Evolutionary conservation across 176 grass and related monocot species (phyloP).

Genomic region (barley (Hordeum vulgare)): DNA sequence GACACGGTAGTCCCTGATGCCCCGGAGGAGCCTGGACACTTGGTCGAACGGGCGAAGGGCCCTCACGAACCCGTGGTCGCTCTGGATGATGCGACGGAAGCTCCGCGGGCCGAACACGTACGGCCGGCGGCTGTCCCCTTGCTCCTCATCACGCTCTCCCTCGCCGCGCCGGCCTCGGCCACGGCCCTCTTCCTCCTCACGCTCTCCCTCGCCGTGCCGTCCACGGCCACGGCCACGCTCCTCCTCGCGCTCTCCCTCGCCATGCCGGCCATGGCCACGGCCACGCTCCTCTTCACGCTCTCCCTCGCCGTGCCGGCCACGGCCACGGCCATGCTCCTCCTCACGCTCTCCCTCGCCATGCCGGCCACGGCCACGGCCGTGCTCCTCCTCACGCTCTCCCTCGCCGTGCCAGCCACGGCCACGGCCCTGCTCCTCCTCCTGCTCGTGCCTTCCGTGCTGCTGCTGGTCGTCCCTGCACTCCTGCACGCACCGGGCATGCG

Average conservation of each 20-base stretch:
- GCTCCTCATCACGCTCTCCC: neutral
- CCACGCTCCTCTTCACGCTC: neutral
- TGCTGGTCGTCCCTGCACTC: conserved; percentile 15
- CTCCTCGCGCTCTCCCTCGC: neutral
- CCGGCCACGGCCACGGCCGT: neutral
- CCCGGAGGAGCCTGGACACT: conserved; percentile 48
- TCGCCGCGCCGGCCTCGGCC: neutral
- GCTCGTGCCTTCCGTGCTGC: neutral
- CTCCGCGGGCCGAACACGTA: conserved; percentile 54
- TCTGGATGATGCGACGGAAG: conserved; percentile 26
- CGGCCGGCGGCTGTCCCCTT: neutral
- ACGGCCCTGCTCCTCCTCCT: neutral
- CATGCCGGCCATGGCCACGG: neutral
- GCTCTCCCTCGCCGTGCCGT: neutral
- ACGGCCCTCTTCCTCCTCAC: neutral
- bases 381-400: neutral
- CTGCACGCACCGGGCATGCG: neutral
- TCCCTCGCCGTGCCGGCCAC: neutral
- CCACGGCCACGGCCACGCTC: neutral
- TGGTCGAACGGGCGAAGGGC: conserved; percentile 47
- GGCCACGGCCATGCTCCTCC: neutral
- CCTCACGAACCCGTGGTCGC: conserved; percentile 45
- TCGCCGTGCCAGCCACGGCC: neutral
- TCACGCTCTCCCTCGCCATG: neutral
- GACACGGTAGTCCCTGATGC: conserved; percentile 68